Percentiles rank a stretch among this genome's conserved stretches.
These are phyloP conservation scores for Plasmodium vinckei DNA, from an alignment of 169 alveolate genomes.

Conservation along the genomic window DNA sequence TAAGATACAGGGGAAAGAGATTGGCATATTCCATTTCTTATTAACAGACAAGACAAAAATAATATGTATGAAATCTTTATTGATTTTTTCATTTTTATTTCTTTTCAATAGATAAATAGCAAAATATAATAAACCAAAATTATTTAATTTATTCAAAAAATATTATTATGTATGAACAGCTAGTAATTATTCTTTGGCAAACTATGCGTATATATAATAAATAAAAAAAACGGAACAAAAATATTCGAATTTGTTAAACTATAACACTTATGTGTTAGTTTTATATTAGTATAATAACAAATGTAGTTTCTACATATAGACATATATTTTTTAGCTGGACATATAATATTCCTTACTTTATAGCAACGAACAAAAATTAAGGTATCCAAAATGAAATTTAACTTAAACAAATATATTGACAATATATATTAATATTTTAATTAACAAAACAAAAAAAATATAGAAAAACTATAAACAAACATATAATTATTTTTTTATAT, in stretches of 20 bases:
- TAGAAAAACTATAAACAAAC: too few relatives aligned
- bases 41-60: not conserved
- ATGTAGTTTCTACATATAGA: not conserved
- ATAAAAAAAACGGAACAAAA: not conserved
- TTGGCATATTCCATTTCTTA: conserved; percentile 31
- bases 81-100: too few relatives aligned
- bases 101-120: too few relatives aligned
- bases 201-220: not conserved
- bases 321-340: not conserved
- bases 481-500: too few relatives aligned
- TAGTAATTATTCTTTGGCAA: too few relatives aligned
- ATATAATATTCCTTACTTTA: not conserved
- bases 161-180: too few relatives aligned
- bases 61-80: not conserved
- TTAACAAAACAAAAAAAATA: too few relatives aligned
- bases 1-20: conserved; percentile 47
- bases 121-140: too few relatives aligned
- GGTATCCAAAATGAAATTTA: not conserved
- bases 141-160: too few relatives aligned
- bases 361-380: not conserved
- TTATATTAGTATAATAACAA: too few relatives aligned
- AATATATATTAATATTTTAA: too few relatives aligned
- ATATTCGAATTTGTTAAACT: not conserved
- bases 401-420: not conserved
- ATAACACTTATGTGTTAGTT: not conserved